Percentiles rank a stretch among this genome's conserved stretches.
Evolutionary conservation across 106 monocot genomes (phyloP).

Genomic region (Hemerocallis citrina): DNA sequence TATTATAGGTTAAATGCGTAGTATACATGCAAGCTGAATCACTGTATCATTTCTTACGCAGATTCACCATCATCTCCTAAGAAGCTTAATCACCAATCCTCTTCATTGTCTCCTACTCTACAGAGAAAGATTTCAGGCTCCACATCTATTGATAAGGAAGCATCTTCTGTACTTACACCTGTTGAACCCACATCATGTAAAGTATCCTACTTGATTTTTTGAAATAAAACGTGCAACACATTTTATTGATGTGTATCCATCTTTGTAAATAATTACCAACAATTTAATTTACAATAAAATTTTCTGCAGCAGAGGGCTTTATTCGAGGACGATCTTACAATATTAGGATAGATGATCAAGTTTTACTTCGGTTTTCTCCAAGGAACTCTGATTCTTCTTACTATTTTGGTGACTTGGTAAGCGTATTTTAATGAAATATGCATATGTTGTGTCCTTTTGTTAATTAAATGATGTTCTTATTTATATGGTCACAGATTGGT

Average conservation of each 20-base stretch:
- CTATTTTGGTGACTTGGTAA: slow-evolving; percentile 95
- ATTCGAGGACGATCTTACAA: slow-evolving; percentile 96
- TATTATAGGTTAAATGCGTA: not conserved
- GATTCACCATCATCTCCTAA: slow-evolving; percentile 27
- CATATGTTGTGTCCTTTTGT: slow-evolving; percentile 2
- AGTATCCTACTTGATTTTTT: slow-evolving; percentile 13
- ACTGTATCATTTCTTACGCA: not conserved
- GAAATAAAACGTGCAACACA: not conserved
- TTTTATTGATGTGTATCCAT: not conserved
- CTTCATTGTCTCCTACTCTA: slow-evolving; percentile 24
- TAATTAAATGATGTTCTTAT: not conserved
- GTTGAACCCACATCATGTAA: slow-evolving; percentile 74
- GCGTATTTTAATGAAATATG: not conserved
- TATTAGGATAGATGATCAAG: slow-evolving; percentile 90
- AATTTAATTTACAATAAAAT: slow-evolving; percentile 40
- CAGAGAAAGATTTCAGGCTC: slow-evolving; percentile 26
- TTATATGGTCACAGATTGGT: slow-evolving; percentile 62
- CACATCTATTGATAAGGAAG: slow-evolving; percentile 31
- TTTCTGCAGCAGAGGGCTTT: slow-evolving; percentile 96
- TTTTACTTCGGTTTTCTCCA: slow-evolving; percentile 87
- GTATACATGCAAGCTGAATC: not conserved
- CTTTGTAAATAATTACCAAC: not conserved
- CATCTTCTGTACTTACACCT: slow-evolving; percentile 25
- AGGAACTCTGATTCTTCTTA: slow-evolving; percentile 85
- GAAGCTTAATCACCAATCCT: slow-evolving; percentile 25